Evolutionary conservation across 1,284 basidiomycete species (phyloP).

Genomic region (Heterobasidion annosum): DNA sequence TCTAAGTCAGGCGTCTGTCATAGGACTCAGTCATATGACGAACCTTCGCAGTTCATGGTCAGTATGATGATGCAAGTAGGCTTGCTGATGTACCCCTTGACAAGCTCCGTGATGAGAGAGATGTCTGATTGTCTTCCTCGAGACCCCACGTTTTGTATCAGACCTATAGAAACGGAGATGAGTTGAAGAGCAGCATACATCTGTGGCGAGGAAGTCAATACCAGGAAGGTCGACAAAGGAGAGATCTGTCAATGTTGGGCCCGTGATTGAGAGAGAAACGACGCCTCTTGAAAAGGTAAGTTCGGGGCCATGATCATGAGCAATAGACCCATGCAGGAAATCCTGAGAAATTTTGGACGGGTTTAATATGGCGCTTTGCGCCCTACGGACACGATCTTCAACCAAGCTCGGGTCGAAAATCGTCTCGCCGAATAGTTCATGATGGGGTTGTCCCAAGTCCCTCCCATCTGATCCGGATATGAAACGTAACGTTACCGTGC

Average conservation of each 20-base stretch:
- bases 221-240: slow-evolving; percentile 45
- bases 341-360: slow-evolving; percentile 25
- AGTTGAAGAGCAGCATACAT: slow-evolving; percentile 41
- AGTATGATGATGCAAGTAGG: slow-evolving; percentile 61
- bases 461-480: slow-evolving; percentile 34
- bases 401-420: slow-evolving; percentile 41
- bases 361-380: slow-evolving; percentile 61
- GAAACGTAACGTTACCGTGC: slow-evolving; percentile 25
- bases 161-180: slow-evolving; percentile 24
- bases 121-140: slow-evolving; percentile 46
- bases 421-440: slow-evolving; percentile 37
- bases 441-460: slow-evolving; percentile 27
- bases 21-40: slow-evolving; percentile 12
- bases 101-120: slow-evolving; percentile 48
- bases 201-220: slow-evolving; percentile 45
- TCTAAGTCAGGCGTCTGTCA: neutral
- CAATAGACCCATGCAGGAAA: slow-evolving; percentile 30
- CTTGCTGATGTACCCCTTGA: slow-evolving; percentile 50
- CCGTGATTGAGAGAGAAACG: slow-evolving; percentile 40
- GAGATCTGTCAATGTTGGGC: slow-evolving; percentile 32
- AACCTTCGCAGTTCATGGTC: slow-evolving; percentile 66
- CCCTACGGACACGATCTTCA: slow-evolving; percentile 54
- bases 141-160: slow-evolving; percentile 49
- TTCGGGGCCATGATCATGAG: slow-evolving; percentile 14
- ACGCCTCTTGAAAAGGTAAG: slow-evolving; percentile 46